A percentile compares a stretch with the other conserved stretches of the same genome.
Conservation (phyloP, 2,329 filamentous ascomycete species). For the Fusarium oligoseptatum region DNA sequence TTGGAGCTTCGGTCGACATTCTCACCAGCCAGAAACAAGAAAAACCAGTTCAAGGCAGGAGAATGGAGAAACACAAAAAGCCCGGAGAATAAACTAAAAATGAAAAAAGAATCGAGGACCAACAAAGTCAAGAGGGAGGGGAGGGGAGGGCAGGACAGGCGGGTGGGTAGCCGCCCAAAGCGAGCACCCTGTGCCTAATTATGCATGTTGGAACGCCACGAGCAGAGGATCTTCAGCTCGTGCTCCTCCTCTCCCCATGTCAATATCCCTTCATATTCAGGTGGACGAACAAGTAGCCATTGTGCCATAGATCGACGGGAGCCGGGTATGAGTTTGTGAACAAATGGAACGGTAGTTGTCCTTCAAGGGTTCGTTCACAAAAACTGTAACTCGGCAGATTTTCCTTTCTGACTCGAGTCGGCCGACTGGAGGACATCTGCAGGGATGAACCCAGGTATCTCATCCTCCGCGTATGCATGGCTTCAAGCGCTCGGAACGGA, state of each 20-base stretch:
- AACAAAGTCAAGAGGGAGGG: neutral
- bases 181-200: neutral
- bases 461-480: neutral
- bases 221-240: neutral
- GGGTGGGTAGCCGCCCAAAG: neutral
- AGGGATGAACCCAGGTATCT: neutral
- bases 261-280: neutral
- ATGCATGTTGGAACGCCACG: neutral
- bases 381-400: neutral
- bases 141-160: neutral
- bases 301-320: neutral
- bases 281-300: neutral
- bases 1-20: constrained; percentile 8
- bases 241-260: neutral
- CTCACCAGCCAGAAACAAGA: neutral
- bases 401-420: neutral
- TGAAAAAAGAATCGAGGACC: neutral
- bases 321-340: neutral
- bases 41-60: neutral
- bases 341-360: neutral
- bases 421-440: neutral
- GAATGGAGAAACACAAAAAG: neutral
- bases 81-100: neutral
- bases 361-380: neutral
- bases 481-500: neutral